Conservation (phyloP, 2,329 filamentous ascomycete genomes). For the Beauveria medogensis region DNA sequence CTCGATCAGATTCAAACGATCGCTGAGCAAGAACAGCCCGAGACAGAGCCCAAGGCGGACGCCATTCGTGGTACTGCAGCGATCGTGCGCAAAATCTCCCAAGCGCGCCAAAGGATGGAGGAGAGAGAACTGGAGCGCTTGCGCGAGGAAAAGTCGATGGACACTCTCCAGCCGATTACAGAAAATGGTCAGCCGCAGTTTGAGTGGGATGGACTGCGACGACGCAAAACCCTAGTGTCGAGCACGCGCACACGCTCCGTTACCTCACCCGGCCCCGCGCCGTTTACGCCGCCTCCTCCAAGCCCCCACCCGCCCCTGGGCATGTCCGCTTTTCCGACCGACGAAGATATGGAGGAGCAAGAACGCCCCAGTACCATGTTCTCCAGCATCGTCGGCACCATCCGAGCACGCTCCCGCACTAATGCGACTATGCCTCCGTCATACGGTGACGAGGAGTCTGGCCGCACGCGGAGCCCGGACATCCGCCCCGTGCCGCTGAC, state of each 20-base stretch:
- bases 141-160: conserved; percentile 66
- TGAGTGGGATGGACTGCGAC: conserved; percentile 86
- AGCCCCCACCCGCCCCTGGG: conserved; percentile 67
- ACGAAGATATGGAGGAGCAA: conserved; percentile 51
- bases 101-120: conserved; percentile 68
- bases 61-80: conserved; percentile 87
- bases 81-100: conserved; percentile 76
- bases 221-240: conserved; percentile 51
- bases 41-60: conserved; percentile 92
- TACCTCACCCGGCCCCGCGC: conserved; percentile 19
- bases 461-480: conserved; percentile 39
- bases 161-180: conserved; percentile 63
- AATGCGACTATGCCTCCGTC: conserved; percentile 24
- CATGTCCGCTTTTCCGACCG: conserved; percentile 70
- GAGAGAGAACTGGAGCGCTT: conserved; percentile 69
- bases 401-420: conserved; percentile 29
- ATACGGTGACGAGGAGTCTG: conserved; percentile 27
- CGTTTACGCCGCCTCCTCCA: conserved; percentile 26
- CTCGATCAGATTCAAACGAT: conserved; percentile 93
- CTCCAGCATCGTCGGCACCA: conserved; percentile 49
- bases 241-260: conserved; percentile 10
- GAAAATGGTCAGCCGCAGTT: conserved; percentile 64
- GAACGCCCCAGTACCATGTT: conserved; percentile 40
- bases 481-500: conserved; percentile 56
- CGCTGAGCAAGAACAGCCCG: conserved; percentile 90